phyloP scores from a whole-genome alignment of 306 rosid species.

The Inga oerstediana region DNA sequence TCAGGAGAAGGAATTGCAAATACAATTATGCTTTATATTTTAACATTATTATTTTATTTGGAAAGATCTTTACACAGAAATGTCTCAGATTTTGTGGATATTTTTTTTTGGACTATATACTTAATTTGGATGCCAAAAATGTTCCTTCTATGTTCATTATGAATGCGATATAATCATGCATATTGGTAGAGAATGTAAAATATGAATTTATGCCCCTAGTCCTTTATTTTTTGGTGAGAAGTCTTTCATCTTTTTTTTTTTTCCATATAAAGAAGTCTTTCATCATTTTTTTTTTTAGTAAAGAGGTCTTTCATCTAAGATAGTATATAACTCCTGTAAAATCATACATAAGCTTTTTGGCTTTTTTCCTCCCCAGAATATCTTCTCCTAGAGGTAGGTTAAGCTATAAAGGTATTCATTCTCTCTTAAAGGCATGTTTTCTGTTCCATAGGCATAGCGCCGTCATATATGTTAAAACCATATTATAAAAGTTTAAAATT shows the following conservation, averaged over 20 bases:
- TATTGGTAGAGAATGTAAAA: not conserved
- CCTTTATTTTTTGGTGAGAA: not conserved
- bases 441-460: not conserved
- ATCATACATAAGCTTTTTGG: not conserved
- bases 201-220: not conserved
- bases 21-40: constrained; percentile 7
- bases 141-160: not conserved
- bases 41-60: not conserved
- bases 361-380: not conserved
- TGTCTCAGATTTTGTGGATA: constrained; percentile 1
- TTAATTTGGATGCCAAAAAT: not conserved
- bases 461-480: not conserved
- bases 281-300: too few relatives aligned
- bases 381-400: not conserved
- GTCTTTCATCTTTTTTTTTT: too few relatives aligned
- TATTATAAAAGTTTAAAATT: too few relatives aligned
- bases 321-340: not conserved
- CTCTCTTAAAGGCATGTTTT: not conserved
- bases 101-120: too few relatives aligned
- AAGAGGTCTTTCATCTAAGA: too few relatives aligned
- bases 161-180: not conserved
- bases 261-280: too few relatives aligned
- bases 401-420: not conserved
- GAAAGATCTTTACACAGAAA: not conserved
- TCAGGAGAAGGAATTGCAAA: not conserved